Evolutionary conservation across 2,329 filamentous ascomycete genomes (phyloP).

Genomic region (Sporothrix schenckii): DNA sequence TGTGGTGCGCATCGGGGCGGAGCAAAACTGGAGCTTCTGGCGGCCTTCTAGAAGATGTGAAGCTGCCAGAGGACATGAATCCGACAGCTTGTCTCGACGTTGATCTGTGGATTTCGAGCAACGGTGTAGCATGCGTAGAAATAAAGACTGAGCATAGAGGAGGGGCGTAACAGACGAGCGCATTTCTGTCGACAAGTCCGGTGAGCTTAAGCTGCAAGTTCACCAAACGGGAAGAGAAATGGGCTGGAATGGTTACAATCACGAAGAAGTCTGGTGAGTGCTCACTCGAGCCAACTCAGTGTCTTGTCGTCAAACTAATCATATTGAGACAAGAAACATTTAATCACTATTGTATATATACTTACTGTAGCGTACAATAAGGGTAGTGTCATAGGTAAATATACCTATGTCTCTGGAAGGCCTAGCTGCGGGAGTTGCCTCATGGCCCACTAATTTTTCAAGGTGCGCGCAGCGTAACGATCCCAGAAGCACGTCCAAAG

Average conservation of each 20-base stretch:
- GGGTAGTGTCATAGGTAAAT: background rate
- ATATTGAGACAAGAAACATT: no score
- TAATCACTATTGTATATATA: background rate
- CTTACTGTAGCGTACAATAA: background rate
- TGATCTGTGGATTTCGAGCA: background rate
- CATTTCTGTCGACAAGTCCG: background rate
- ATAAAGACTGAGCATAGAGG: no score
- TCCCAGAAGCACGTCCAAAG: background rate
- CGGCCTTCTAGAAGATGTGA: conserved; percentile 22
- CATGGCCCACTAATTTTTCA: conserved; percentile 3
- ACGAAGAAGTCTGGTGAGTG: background rate
- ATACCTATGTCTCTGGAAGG: background rate
- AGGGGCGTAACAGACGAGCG: no score
- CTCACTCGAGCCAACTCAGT: background rate
- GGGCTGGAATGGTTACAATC: background rate
- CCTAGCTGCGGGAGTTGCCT: conserved; percentile 13
- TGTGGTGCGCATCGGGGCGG: background rate
- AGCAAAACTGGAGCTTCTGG: conserved; percentile 22
- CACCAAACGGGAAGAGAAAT: background rate
- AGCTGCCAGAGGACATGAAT: background rate
- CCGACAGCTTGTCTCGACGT: background rate
- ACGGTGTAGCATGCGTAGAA: background rate
- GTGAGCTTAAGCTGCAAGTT: background rate
- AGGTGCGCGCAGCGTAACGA: background rate
- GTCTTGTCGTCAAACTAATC: background rate